Evolutionary conservation across 2,329 filamentous ascomycete species (phyloP), one percentile per base, ranked within the genome.

Genomic region (Exophiala lecanii-corni): DNA sequence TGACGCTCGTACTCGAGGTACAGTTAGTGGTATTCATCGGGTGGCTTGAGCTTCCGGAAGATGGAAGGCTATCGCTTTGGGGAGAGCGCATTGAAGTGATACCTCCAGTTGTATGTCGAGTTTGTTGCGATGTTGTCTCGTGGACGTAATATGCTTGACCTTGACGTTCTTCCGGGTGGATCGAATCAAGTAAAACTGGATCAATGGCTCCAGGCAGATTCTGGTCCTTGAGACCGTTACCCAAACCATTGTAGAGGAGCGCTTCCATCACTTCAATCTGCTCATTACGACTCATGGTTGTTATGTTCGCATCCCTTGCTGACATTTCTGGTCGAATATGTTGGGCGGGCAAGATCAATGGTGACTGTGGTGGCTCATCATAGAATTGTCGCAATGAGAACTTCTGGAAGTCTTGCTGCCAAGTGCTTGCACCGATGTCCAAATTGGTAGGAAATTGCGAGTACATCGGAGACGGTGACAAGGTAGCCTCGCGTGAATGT

Each of bases 391-490:
- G 68, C 32, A 77, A 60, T 47, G 66, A 66, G 56, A 76, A 76
- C 47, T 72, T 71, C 45, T 76, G 70, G 33, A 78, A 65, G 45
- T 74, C 71, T 51, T 74, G 69, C 28, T 69, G 65, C 76, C 77
- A 80, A 35, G 62, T 47, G 39, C 36, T 43, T 55, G 37, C 69
- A 18, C 60, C 60, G 62, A 64, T 67, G 51, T 57, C 67, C 47
- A 54, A 56, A 46, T 70, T 59, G 21, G 44, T 36, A 61, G 68
- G 61, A 65, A 70, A 47, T 43, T 71, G 68, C 30, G 75, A 68
- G 54, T 69, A 74, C 69, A 76, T 76, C 69, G 78, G 73, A 55
- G 71, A 76, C 32, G 71, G 66, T 17, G 65, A 70, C 44, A 61
- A 62, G 53, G 57, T 72, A 57, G 64, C 66, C 61, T 51, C 49